phyloP scores from a whole-genome alignment of 495 filamentous ascomycete genomes.

The Evernia prunastri region DNA sequence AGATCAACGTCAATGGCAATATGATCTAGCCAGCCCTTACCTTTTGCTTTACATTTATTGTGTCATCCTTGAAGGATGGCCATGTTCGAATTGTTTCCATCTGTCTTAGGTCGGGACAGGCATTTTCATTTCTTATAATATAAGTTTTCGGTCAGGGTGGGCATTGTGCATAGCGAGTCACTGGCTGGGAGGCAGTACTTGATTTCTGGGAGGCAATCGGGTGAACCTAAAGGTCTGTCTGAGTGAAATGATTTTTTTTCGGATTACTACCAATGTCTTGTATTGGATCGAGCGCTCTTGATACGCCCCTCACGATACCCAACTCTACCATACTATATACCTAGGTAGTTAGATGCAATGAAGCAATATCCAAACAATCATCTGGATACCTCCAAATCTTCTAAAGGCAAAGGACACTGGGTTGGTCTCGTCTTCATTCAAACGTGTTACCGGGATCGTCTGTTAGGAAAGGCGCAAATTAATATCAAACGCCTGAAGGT shows the following conservation, averaged over 20 bases:
- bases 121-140: neutral
- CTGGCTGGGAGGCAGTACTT: neutral
- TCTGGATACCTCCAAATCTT: too few species aligned
- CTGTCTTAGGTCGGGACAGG: too few species aligned
- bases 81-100: too few species aligned
- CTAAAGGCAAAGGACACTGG: too few species aligned
- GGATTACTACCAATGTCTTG: neutral
- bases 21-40: conserved; percentile 49
- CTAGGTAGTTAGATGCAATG: conserved; percentile 19
- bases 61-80: conserved; percentile 12
- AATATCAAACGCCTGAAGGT: too few species aligned
- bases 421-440: too few species aligned
- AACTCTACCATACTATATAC: conserved; percentile 9
- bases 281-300: neutral
- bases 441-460: too few species aligned
- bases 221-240: conserved; percentile 25
- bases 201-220: conserved; percentile 27
- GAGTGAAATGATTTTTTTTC: conserved; percentile 9
- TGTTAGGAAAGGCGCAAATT: too few species aligned
- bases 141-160: conserved; percentile 7
- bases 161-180: conserved; percentile 20
- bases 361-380: neutral
- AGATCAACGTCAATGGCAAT: conserved; percentile 75
- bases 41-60: conserved; percentile 3
- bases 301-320: conserved; percentile 22